phyloP scores from a whole-genome alignment of 2,329 filamentous ascomycete species.

The Aspergillus sp. region DNA sequence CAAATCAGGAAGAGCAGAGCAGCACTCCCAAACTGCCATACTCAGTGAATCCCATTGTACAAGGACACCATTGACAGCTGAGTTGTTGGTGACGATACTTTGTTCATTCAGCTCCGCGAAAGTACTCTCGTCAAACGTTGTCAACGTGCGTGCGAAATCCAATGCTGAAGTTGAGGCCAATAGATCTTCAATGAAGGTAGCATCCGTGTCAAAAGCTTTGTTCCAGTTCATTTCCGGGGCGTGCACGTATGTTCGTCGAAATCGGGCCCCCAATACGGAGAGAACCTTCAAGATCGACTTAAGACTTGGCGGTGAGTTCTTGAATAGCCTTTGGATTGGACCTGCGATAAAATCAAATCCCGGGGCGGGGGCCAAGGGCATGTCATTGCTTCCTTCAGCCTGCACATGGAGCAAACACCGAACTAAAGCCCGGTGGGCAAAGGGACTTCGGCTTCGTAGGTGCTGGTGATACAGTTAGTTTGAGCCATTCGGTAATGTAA shows the following conservation, averaged over 20 bases:
- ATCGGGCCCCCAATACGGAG: conserved; percentile 30
- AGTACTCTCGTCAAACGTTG: conserved; percentile 21
- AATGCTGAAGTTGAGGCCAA: conserved; percentile 25
- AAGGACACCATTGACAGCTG: conserved; percentile 16
- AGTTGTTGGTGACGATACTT: conserved; percentile 18
- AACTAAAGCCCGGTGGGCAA: conserved; percentile 32
- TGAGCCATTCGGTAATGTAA: too few relatives aligned
- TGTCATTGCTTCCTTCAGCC: conserved; percentile 8
- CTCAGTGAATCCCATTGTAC: conserved; percentile 27
- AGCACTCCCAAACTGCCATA: conserved; percentile 34
- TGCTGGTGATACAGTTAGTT: conserved; percentile 17
- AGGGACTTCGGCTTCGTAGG: conserved; percentile 31
- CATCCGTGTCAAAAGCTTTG: conserved; percentile 24
- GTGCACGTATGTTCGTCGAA: conserved; percentile 30
- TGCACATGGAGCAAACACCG: conserved; percentile 24
- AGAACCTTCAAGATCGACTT: conserved; percentile 31
- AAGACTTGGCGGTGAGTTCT: conserved; percentile 24
- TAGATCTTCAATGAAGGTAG: conserved; percentile 30
- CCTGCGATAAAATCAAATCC: conserved; percentile 33
- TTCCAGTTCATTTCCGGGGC: conserved; percentile 30
- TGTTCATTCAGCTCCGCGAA: conserved; percentile 24
- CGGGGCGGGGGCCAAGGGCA: conserved; percentile 8
- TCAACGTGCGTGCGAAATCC: conserved; percentile 29
- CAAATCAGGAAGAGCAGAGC: conserved; percentile 29
- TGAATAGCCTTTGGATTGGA: conserved; percentile 34